phyloP scores from a whole-genome alignment of 1,139 yeast genomes.

The Cylindricascospora bacillispora region DNA sequence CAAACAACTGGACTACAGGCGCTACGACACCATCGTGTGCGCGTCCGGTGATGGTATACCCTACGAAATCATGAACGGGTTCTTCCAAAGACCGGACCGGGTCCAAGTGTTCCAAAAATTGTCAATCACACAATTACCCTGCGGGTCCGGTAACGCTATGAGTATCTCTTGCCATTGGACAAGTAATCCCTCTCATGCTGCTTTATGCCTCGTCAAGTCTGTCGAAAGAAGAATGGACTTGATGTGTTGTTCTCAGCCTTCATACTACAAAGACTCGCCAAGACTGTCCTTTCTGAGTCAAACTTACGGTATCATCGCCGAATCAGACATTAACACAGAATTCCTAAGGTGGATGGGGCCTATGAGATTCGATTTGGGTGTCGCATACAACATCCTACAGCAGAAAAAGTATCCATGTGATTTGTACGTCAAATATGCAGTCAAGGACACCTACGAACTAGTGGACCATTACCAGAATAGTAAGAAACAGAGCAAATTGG shows the following conservation, averaged over 20 bases:
- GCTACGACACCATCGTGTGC: slow-evolving; percentile 71
- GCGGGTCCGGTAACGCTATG: slow-evolving; percentile 94
- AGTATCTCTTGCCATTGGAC: slow-evolving; percentile 72
- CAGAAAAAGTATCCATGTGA: slow-evolving; percentile 69
- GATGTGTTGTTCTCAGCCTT: slow-evolving; percentile 66
- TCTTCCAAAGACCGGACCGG: slow-evolving; percentile 51
- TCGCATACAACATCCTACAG: slow-evolving; percentile 46
- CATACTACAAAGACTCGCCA: slow-evolving; percentile 24
- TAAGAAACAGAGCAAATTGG: slow-evolving; percentile 10
- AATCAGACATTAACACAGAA: slow-evolving; percentile 89
- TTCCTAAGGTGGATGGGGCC: slow-evolving; percentile 83
- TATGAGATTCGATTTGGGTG: slow-evolving; percentile 72
- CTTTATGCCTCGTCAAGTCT: slow-evolving; percentile 65
- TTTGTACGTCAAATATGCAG: slow-evolving; percentile 53
- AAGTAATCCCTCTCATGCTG: slow-evolving; percentile 51
- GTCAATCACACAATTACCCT: slow-evolving; percentile 76
- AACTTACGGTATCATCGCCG: slow-evolving; percentile 85
- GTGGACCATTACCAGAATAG: slow-evolving; percentile 37
- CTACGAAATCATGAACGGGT: slow-evolving; percentile 84
- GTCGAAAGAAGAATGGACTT: slow-evolving; percentile 53
- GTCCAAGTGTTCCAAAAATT: slow-evolving; percentile 50
- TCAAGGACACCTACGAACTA: slow-evolving; percentile 42
- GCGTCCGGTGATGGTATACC: slow-evolving; percentile 97
- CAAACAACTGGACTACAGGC: slow-evolving; percentile 35
- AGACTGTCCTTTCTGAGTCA: slow-evolving; percentile 69